Base-by-base conservation (phyloP, 305 asterid genomes). In the Nicotiana rustica region DNA sequence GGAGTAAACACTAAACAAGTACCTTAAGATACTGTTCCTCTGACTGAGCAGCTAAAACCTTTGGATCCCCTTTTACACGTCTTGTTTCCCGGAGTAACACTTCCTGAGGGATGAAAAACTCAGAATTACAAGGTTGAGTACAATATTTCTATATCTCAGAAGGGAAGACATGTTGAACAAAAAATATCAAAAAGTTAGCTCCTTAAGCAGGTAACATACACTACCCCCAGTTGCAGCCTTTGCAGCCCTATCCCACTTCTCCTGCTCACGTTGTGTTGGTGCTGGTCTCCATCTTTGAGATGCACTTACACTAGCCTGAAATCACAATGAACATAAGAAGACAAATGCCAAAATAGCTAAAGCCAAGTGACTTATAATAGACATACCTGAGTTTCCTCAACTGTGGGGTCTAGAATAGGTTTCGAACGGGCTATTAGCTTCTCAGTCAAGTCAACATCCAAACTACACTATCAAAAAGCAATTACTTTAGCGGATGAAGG, bases 191-290 rank as follows among this genome's bases (percentile, higher is more conserved):
- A 41, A 3, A 41, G 31, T 33, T 3, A 33, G 4, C 2, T 15
- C 29, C 29, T 75, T 52, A 75, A 25, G 64, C 15, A 25, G 9
- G 4, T 33, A 3, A 84, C 97, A 60, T 92, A 96, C 99, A 73
- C 94, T 94, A 90, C 99, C 99, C 76, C 98, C 97, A 8, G 95
- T 96, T 82, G 99, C 94, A 81, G 98, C 97, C 89, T 91, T 93
- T 49, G 89, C 41, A 83, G 97, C 99, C 91, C 91, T 89, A 70
- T 89, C 95, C 99, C 99, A 94, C 91, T 93, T 95, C 41, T 94
- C 97, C 87, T 85, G 97, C 90, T 95, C 98, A 10, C 96, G 97
- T 14, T 97, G 91, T 78, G 99, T 94, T 79, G 99, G 99, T 77
- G 97, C 97, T 17, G 93, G 87, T 84, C 90, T 92, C 98, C 99